These are phyloP conservation scores for Cystofilobasidium capitatum DNA, from an alignment of 768 basidiomycete genomes.

Conservation along the genomic window DNA sequence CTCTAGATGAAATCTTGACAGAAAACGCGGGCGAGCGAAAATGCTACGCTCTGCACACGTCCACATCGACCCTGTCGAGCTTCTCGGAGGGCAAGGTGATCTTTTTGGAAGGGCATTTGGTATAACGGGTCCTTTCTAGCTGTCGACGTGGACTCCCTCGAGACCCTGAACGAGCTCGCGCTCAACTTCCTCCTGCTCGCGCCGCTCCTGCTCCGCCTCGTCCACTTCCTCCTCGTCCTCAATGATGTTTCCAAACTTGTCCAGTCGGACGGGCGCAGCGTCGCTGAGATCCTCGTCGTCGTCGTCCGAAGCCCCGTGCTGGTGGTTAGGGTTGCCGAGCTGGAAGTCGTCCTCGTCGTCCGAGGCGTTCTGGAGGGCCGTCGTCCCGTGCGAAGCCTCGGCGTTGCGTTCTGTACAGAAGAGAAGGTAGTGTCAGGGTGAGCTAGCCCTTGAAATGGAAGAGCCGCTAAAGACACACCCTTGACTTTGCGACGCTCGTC, in stretches of 20 bases:
- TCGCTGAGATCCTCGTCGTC: not conserved
- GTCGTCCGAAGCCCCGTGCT: not conserved
- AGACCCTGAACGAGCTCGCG: conserved; percentile 20
- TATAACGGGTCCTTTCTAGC: not conserved
- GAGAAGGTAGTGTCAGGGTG: not conserved
- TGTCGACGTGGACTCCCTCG: conserved; percentile 6
- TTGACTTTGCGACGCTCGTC: conserved; percentile 30
- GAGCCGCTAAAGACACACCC: conserved; percentile 27
- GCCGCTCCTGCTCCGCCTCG: conserved; percentile 11
- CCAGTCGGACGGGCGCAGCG: not conserved
- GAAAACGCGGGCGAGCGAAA: not conserved
- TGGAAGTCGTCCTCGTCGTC: conserved; percentile 57
- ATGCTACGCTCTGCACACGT: no score
- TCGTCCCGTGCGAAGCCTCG: conserved; percentile 15
- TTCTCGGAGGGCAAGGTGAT: no score
- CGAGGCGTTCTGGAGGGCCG: conserved; percentile 35
- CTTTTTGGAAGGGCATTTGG: no score
- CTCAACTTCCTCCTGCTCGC: conserved; percentile 24
- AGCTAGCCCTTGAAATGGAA: not conserved
- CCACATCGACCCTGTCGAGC: no score
- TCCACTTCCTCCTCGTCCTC: conserved; percentile 7
- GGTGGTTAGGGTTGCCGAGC: conserved; percentile 60
- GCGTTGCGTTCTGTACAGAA: conserved; percentile 8
- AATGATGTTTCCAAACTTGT: conserved; percentile 10
- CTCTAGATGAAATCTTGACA: not conserved